Conservation (phyloP, 2,329 filamentous ascomycete genomes). For the Camillea tinctor region DNA sequence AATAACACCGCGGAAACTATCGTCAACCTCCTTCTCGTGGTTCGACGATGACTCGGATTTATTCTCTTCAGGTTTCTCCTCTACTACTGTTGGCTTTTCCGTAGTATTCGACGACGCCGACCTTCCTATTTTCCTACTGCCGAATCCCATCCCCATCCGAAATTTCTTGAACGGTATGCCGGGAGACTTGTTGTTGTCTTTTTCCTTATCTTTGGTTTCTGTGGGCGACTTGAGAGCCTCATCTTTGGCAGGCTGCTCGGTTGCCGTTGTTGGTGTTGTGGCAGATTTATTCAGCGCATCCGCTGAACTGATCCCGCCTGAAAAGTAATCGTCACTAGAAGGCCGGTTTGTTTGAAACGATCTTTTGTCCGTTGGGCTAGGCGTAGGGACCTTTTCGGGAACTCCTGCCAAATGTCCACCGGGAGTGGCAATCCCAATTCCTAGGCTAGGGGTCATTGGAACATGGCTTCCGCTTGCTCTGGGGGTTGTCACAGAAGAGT, state of each 20-base stretch:
- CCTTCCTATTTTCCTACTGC: conserved; percentile 79
- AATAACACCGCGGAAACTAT: conserved; percentile 70
- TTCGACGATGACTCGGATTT: conserved; percentile 59
- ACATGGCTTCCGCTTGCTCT: conserved; percentile 64
- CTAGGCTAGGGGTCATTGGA: conserved; percentile 71
- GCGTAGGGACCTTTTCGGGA: conserved; percentile 45
- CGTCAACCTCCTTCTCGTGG: conserved; percentile 71
- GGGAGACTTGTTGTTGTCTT: conserved; percentile 55
- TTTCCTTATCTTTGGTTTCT: conserved; percentile 57
- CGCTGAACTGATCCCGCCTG: conserved; percentile 53
- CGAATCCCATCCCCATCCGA: conserved; percentile 55
- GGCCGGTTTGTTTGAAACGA: conserved; percentile 55
- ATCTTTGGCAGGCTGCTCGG: conserved; percentile 38
- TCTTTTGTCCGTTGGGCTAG: conserved; percentile 53
- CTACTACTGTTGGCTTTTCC: conserved; percentile 69
- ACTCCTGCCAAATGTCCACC: conserved; percentile 46
- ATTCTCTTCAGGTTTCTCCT: conserved; percentile 71
- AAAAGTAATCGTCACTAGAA: conserved; percentile 79
- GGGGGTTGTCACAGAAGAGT: conserved; percentile 55
- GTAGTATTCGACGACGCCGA: conserved; percentile 63
- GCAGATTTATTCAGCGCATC: conserved; percentile 47
- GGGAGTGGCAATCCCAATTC: conserved; percentile 76
- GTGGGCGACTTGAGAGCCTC: conserved; percentile 47
- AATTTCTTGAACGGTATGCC: conserved; percentile 50
- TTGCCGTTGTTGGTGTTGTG: conserved; percentile 45